Evolutionary conservation across 1,139 yeast genomes (phyloP).

Genomic region (Magnusiomyces sp.): DNA sequence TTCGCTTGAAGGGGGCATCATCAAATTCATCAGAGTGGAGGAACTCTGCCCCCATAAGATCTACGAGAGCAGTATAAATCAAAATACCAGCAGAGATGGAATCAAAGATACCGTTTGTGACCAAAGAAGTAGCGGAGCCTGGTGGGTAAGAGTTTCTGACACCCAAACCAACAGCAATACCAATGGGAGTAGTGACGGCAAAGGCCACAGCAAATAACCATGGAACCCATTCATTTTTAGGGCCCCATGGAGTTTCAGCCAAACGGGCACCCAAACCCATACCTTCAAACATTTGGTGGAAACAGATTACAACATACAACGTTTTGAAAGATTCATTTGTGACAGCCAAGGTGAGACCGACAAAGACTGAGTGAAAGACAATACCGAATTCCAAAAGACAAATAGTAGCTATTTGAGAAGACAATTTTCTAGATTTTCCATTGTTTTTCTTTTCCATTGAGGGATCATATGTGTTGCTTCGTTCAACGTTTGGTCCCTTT

Average conservation of each 20-base stretch:
- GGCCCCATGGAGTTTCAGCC: conserved; percentile 45
- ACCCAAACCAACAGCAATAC: conserved; percentile 78
- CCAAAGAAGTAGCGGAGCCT: conserved; percentile 44
- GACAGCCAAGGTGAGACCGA: conserved; percentile 57
- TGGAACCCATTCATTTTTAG: conserved; percentile 42
- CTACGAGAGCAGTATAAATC: conserved; percentile 73
- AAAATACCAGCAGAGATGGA: conserved; percentile 78
- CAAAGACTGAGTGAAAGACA: conserved; percentile 59
- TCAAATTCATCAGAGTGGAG: conserved; percentile 51
- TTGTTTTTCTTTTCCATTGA: neutral
- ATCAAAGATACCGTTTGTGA: conserved; percentile 72
- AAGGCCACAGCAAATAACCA: conserved; percentile 51
- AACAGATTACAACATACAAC: conserved; percentile 61
- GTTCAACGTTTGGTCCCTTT: neutral
- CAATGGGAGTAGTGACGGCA: conserved; percentile 64
- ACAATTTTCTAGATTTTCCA: neutral
- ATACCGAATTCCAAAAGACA: conserved; percentile 61
- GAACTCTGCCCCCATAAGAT: conserved; percentile 79
- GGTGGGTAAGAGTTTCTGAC: conserved; percentile 56
- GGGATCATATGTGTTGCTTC: neutral
- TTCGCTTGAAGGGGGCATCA: conserved; percentile 28
- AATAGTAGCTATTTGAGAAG: conserved; percentile 36
- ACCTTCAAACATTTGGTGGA: conserved; percentile 80
- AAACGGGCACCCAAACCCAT: conserved; percentile 79
- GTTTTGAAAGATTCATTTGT: conserved; percentile 56